Evolutionary conservation across 2,329 filamentous ascomycete species (phyloP).

Genomic region (Aspergillus fructus): DNA sequence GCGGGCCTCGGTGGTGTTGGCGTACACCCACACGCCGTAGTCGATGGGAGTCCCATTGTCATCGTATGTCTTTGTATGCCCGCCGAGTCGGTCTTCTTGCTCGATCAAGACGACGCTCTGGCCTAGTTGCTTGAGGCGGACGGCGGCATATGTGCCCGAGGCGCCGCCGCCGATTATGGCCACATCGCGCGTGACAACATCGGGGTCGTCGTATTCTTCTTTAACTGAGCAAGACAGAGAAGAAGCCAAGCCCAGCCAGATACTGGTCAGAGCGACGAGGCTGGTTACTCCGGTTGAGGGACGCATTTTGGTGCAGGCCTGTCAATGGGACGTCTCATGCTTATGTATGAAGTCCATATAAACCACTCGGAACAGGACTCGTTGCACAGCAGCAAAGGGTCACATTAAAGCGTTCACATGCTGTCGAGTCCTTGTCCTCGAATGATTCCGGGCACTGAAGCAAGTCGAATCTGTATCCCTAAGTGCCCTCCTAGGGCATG

Average conservation of each 20-base stretch:
- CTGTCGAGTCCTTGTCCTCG: not conserved
- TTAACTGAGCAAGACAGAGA: not conserved
- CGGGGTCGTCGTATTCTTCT: not conserved
- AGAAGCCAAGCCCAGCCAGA: not conserved
- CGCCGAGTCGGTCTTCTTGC: constrained; percentile 25
- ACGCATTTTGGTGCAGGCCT: not conserved
- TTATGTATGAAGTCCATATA: not conserved
- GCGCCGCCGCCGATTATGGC: constrained; percentile 31
- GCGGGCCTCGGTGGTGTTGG: constrained; percentile 18
- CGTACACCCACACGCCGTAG: constrained; percentile 29
- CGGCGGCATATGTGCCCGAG: constrained; percentile 30
- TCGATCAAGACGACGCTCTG: constrained; percentile 29
- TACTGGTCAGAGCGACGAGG: not conserved
- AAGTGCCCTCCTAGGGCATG: too few relatives aligned
- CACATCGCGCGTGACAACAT: constrained; percentile 24
- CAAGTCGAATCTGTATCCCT: too few relatives aligned
- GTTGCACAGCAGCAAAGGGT: not conserved
- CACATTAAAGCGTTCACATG: not conserved
- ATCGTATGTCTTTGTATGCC: constrained; percentile 27
- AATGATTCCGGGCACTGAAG: not conserved
- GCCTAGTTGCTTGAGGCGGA: constrained; percentile 25
- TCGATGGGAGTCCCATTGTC: constrained; percentile 24
- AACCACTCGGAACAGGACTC: not conserved
- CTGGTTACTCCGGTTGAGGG: not conserved
- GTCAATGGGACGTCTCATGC: not conserved